These are phyloP conservation scores for Sporisorium scitamineum DNA, from an alignment of 1,284 basidiomycete species.

Conservation along the genomic window DNA sequence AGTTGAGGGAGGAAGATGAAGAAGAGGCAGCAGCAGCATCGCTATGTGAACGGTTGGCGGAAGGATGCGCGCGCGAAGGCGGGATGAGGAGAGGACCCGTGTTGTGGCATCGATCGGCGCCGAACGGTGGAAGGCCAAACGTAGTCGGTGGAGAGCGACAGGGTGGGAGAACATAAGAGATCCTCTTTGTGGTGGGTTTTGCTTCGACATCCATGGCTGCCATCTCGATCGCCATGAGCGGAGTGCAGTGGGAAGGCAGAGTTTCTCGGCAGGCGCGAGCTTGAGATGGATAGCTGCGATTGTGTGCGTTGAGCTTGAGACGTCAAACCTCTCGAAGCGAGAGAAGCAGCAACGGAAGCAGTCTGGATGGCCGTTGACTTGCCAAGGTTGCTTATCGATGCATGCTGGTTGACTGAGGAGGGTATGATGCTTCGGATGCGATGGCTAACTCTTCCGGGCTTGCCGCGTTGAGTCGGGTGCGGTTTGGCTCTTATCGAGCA, in stretches of 20 bases:
- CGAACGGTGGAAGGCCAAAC: conserved; percentile 49
- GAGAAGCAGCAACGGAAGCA: conserved; percentile 1
- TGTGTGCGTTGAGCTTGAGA: too few relatives aligned
- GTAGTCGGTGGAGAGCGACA: conserved; percentile 39
- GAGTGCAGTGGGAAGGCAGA: background rate
- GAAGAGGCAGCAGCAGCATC: conserved; percentile 2
- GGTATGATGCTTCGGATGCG: background rate
- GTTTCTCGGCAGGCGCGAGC: too few relatives aligned
- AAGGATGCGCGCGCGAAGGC: background rate
- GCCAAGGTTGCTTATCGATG: background rate
- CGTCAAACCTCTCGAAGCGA: background rate
- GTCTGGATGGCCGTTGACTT: background rate
- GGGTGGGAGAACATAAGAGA: conserved; percentile 58
- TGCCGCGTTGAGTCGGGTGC: background rate
- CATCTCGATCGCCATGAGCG: conserved; percentile 17
- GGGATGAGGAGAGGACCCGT: conserved; percentile 43
- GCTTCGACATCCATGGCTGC: conserved; percentile 28
- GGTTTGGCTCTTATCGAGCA: background rate
- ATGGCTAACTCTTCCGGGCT: background rate
- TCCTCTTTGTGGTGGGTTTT: conserved; percentile 41
- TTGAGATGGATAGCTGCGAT: too few relatives aligned
- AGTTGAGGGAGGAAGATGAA: conserved; percentile 15
- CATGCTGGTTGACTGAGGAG: background rate
- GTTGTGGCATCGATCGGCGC: conserved; percentile 32
- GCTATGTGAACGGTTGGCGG: background rate